Evolutionary conservation across 331 rosid genomes (phyloP), one percentile per base, ranked within the genome.

Genomic region (Arachis monticola): DNA sequence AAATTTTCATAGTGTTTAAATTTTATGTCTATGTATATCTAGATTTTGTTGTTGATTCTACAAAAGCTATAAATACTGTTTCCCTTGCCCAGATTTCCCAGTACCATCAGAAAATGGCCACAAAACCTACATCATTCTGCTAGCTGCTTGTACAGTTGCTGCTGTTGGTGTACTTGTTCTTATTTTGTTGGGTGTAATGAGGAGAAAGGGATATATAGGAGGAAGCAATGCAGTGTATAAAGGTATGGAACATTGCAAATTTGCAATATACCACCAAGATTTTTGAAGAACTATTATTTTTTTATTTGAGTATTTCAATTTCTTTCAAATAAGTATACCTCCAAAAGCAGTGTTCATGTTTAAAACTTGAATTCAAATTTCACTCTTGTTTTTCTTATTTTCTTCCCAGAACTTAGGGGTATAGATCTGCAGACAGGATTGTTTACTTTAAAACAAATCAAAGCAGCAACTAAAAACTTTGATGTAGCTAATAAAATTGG

Each of bases 361-460:
- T 27, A 27, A 27, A 27, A 27, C 30, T 27, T 61, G 67, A 74
- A 78, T 73, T 72, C 72, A 77, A 32, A 69, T 72, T 70, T 70
- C 8, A 13, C 13, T 38, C 11, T 58, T 58, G 38, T 41, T 11
- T 56, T 30, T 0, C 3, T 11, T 9, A 64, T 38, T 50, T 32
- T 8, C 10, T 8, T 31, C 60, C 8, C 90, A 93, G 98, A 91
- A 81, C 89, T 89, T 70, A 86, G 82, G 74, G 94, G 87, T 55
- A 69, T 91, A 65, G 96, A 91, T 70, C 83, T 89, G 78, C 96
- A 87, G 79, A 93, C 92, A 9, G 97, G 96, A 77, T 56, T 89
- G 60, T 93, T 91, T 75, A 85, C 96, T 40, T 77, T 91, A 64
- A 73, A 85, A 72, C 98, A 93, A 81, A 91, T 93, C 60, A 93